phyloP scores from a whole-genome alignment of 805 yeast species.

The Saturnispora mendoncae region DNA sequence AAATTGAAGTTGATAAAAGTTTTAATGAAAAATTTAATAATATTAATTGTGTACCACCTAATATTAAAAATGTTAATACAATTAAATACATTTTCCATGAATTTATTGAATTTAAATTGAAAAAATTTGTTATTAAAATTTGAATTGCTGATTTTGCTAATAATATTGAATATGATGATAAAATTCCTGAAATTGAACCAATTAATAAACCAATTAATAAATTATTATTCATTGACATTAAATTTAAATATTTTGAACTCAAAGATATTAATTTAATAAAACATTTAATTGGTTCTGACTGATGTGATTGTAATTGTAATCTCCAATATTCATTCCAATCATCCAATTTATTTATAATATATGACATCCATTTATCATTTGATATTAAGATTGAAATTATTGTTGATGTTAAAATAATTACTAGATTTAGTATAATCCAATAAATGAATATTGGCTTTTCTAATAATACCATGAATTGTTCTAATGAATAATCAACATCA shows the following conservation, averaged over 20 bases:
- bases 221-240: neutral
- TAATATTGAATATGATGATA: conserved; percentile 78
- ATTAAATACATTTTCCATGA: conserved; percentile 41
- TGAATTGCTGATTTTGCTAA: conserved; percentile 82
- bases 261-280: no score
- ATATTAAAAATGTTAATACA: conserved; percentile 42
- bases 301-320: no score
- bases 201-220: conserved; percentile 49
- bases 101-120: conserved; percentile 27
- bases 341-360: no score
- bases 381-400: conserved; percentile 23
- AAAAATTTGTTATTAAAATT: conserved; percentile 41
- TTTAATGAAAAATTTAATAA: conserved; percentile 68
- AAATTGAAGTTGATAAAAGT: conserved; percentile 60
- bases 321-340: no score
- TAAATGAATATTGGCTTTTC: conserved; percentile 38
- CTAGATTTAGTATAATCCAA: conserved; percentile 44
- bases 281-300: no score
- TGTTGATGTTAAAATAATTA: conserved; percentile 24
- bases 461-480: conserved; percentile 38
- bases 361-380: neutral
- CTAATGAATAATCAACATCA: conserved; percentile 44
- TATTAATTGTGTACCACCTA: conserved; percentile 64
- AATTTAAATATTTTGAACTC: neutral
- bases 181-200: conserved; percentile 64